These are phyloP conservation scores for Aspergillus transmontanensis DNA, from an alignment of 2,329 filamentous ascomycete genomes.

Conservation along the genomic window DNA sequence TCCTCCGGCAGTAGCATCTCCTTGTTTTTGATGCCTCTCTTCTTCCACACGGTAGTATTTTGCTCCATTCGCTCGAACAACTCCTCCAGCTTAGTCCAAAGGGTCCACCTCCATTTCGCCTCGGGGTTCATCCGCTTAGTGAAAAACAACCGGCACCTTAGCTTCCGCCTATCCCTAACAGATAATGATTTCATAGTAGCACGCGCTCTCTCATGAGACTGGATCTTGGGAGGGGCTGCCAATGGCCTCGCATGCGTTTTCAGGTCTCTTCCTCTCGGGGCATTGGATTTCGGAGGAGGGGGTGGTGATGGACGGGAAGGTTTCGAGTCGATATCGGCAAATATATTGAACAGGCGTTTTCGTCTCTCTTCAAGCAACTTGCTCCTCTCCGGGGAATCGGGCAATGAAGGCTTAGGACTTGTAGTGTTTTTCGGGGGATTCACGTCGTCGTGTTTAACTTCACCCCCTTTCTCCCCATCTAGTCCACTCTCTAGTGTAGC, in stretches of 20 bases:
- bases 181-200: slow-evolving; percentile 21
- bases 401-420: neutral
- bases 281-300: neutral
- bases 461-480: neutral
- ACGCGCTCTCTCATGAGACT: neutral
- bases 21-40: slow-evolving; percentile 25
- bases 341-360: slow-evolving; percentile 10
- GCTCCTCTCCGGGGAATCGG: neutral
- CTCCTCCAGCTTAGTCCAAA: slow-evolving; percentile 30
- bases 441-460: neutral
- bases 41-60: slow-evolving; percentile 16
- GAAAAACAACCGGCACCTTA: slow-evolving; percentile 27
- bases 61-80: slow-evolving; percentile 29
- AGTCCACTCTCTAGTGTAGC: neutral
- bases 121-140: slow-evolving; percentile 4
- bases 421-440: neutral
- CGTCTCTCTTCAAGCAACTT: neutral
- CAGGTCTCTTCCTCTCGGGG: neutral
- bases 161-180: slow-evolving; percentile 28
- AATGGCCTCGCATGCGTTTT: slow-evolving; percentile 3
- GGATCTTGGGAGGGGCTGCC: neutral
- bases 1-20: slow-evolving; percentile 39
- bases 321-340: slow-evolving; percentile 12
- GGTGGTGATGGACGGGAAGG: neutral
- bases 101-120: slow-evolving; percentile 9